These are phyloP conservation scores for Pseudopyricularia javanii DNA, from an alignment of 2,329 filamentous ascomycete species.

Conservation along the genomic window DNA sequence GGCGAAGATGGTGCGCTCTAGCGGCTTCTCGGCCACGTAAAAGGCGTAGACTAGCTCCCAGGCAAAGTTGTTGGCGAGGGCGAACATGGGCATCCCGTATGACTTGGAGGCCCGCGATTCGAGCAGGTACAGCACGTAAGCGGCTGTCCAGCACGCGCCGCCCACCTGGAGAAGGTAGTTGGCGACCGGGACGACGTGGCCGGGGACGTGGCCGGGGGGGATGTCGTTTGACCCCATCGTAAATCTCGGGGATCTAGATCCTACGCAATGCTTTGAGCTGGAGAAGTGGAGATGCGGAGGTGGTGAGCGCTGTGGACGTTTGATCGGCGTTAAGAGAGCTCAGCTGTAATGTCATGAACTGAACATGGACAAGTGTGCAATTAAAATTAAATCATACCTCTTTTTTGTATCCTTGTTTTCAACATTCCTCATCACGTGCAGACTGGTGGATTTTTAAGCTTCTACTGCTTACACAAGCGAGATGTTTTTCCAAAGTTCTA, in stretches of 20 bases:
- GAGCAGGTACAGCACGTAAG: background rate
- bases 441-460: no score
- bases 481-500: no score
- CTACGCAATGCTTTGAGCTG: no score
- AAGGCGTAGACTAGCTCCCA: constrained; percentile 3
- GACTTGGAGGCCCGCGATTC: constrained; percentile 1
- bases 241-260: background rate
- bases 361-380: no score
- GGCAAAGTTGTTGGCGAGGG: constrained; percentile 1
- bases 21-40: constrained; percentile 1
- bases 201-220: background rate
- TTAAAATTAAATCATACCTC: no score
- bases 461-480: no score
- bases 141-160: background rate
- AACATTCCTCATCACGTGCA: background rate
- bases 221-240: constrained; percentile 1
- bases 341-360: no score
- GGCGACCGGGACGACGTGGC: background rate
- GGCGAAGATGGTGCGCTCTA: constrained; percentile 1
- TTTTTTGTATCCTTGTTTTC: no score
- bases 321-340: no score
- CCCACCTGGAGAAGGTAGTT: background rate
- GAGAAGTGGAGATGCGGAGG: no score
- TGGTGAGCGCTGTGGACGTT: no score
- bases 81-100: constrained; percentile 2